These are phyloP conservation scores for Ceratocystis smalleyi DNA, from an alignment of 2,329 filamentous ascomycete genomes.

Conservation along the genomic window DNA sequence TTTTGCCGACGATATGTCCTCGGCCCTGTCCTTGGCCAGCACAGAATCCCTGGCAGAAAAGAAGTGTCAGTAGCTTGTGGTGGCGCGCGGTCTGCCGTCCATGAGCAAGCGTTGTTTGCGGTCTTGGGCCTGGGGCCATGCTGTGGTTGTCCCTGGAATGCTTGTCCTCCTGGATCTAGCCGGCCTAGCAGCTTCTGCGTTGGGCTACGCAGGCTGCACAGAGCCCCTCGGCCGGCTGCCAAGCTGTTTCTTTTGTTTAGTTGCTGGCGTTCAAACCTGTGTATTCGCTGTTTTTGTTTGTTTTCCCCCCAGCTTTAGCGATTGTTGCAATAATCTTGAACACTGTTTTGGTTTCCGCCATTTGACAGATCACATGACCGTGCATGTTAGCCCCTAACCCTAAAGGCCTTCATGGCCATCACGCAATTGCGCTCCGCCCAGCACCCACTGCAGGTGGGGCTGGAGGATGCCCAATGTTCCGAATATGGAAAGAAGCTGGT, in stretches of 20 bases:
- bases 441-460: neutral
- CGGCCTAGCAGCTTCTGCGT: neutral
- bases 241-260: neutral
- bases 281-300: neutral
- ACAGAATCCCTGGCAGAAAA: slow-evolving; percentile 3
- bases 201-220: neutral
- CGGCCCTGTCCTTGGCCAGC: slow-evolving; percentile 9
- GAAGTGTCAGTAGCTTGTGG: neutral
- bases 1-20: slow-evolving; percentile 14
- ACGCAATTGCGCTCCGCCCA: neutral
- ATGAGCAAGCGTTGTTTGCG: neutral
- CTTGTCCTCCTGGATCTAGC: neutral
- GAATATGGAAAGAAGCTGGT: neutral
- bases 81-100: neutral
- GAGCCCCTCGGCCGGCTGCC: neutral
- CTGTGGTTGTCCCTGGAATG: neutral
- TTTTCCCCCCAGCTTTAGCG: neutral
- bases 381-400: neutral
- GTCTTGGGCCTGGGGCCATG: neutral
- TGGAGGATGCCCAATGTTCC: neutral
- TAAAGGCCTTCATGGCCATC: neutral
- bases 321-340: neutral
- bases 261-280: neutral
- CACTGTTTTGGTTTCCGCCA: neutral
- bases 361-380: neutral